phyloP scores from a whole-genome alignment of 306 rosid genomes.

The Corylus avellana region DNA sequence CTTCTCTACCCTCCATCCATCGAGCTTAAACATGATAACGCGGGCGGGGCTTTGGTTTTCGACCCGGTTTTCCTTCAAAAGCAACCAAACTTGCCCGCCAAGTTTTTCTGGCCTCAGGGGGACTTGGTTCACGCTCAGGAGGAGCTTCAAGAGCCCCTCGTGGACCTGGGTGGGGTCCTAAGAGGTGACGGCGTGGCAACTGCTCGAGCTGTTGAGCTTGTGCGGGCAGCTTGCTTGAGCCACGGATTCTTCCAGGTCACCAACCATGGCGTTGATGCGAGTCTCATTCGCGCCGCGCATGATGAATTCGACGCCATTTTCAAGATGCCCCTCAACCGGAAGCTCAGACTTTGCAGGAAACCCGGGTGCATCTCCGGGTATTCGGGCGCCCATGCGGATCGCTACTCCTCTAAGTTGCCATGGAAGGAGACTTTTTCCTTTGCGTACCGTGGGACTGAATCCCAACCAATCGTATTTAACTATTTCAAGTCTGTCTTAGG shows the following conservation, averaged over 20 bases:
- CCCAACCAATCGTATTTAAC: slow-evolving; percentile 39
- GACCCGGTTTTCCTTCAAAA: slow-evolving; percentile 33
- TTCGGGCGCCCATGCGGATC: slow-evolving; percentile 60
- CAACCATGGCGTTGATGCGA: slow-evolving; percentile 55
- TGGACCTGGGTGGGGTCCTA: slow-evolving; percentile 44
- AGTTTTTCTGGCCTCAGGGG: slow-evolving; percentile 50
- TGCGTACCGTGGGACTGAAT: slow-evolving; percentile 4
- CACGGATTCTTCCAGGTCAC: slow-evolving; percentile 73
- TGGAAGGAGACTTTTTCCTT: slow-evolving; percentile 72
- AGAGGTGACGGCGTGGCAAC: slow-evolving; percentile 38
- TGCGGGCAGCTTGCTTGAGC: slow-evolving; percentile 49
- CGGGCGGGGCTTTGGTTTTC: slow-evolving; percentile 1
- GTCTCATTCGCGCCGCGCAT: slow-evolving; percentile 46
- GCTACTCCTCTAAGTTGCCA: slow-evolving; percentile 52
- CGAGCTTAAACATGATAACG: slow-evolving; percentile 26
- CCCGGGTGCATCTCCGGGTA: slow-evolving; percentile 45
- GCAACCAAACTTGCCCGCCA: slow-evolving; percentile 39
- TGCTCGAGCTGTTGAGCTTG: slow-evolving; percentile 38
- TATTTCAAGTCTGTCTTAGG: slow-evolving; percentile 62
- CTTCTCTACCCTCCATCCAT: slow-evolving; percentile 20
- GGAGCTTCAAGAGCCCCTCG: slow-evolving; percentile 53
- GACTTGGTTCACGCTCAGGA: slow-evolving; percentile 32
- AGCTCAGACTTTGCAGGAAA: slow-evolving; percentile 28
- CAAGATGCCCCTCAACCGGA: slow-evolving; percentile 45
- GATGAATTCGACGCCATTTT: slow-evolving; percentile 42